phyloP scores from a whole-genome alignment of 1,139 yeast species.

The Saccharomyces hybrid region DNA sequence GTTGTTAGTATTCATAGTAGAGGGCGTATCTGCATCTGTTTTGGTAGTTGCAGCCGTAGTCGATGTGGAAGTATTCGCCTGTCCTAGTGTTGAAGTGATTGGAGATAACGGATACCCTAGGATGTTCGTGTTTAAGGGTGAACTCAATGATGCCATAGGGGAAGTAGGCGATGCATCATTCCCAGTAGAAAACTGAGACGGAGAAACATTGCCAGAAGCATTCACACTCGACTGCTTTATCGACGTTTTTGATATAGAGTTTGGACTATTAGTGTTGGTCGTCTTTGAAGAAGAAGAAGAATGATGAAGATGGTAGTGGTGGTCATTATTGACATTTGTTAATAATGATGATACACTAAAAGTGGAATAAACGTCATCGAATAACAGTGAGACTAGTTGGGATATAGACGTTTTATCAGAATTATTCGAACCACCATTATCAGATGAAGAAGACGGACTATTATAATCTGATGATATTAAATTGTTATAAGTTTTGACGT shows the following conservation, averaged over 20 bases:
- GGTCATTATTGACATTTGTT: constrained; percentile 7
- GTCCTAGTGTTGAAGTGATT: not conserved
- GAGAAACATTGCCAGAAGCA: not conserved
- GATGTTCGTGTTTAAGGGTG: not conserved
- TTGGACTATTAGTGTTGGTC: not conserved
- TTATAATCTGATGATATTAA: not conserved
- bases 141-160: not conserved
- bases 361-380: constrained; percentile 21
- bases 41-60: constrained; percentile 2
- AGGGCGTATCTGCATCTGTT: not conserved
- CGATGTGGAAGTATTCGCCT: not conserved
- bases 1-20: not conserved
- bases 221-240: not conserved
- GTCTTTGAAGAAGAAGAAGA: not conserved
- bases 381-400: constrained; percentile 13
- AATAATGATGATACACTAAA: constrained; percentile 19
- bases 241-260: not conserved
- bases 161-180: not conserved
- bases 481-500: constrained; percentile 13
- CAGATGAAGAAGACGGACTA: constrained; percentile 1
- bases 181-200: not conserved
- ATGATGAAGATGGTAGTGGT: not conserved
- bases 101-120: not conserved
- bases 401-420: constrained; percentile 4
- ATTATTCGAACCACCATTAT: not conserved